Evolutionary conservation across 495 filamentous ascomycete genomes (phyloP).

Genomic region (Evernia prunastri): DNA sequence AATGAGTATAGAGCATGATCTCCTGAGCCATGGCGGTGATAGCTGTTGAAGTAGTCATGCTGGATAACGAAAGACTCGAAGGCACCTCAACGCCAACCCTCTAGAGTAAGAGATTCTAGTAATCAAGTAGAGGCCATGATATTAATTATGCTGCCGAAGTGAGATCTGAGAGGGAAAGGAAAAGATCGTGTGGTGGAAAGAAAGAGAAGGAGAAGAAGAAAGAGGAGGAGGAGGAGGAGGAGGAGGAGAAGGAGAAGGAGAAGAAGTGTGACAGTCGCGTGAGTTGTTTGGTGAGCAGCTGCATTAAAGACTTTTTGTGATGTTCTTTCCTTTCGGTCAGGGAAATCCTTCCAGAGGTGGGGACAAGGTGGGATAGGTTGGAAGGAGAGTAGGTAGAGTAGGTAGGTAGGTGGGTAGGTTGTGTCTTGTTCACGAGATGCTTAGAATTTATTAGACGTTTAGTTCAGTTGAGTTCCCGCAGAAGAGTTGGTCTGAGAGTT

Average conservation of each 20-base stretch:
- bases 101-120: not conserved
- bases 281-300: constrained; percentile 5
- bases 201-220: not conserved
- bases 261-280: constrained; percentile 16
- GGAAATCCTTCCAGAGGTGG: constrained; percentile 2
- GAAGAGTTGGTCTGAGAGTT: constrained; percentile 1
- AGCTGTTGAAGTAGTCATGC: not conserved
- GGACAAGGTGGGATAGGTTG: too few relatives aligned
- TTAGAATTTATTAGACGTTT: too few relatives aligned
- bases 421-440: constrained; percentile 13
- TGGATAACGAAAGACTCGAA: not conserved
- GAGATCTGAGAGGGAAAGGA: not conserved
- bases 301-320: too few relatives aligned
- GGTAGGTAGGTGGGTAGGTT: too few relatives aligned
- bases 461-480: constrained; percentile 13
- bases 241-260: not conserved
- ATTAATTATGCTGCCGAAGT: not conserved
- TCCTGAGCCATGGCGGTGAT: constrained; percentile 32
- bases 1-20: constrained; percentile 49
- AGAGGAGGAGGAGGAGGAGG: not conserved
- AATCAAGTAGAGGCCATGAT: constrained; percentile 7
- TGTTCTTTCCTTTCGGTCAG: not conserved
- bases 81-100: not conserved
- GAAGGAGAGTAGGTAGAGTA: too few relatives aligned
- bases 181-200: too few relatives aligned